These are phyloP conservation scores for Pichia sp. DNA, from an alignment of 1,139 yeast species.

Conservation along the genomic window DNA sequence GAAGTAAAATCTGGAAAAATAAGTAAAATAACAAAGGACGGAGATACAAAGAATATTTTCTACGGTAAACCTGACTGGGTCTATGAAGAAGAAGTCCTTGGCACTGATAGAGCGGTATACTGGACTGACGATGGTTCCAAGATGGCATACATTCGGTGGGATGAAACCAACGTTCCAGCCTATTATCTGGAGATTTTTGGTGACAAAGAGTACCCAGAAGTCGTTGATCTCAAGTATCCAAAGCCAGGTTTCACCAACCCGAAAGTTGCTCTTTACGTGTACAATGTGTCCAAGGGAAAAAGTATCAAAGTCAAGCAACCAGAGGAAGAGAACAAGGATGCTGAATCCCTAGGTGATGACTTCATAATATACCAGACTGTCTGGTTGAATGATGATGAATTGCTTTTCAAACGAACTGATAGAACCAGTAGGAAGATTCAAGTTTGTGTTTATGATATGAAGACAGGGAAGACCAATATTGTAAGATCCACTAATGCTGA, in stretches of 20 bases:
- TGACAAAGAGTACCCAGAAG: conserved; percentile 47
- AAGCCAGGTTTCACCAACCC: conserved; percentile 85
- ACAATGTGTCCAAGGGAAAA: conserved; percentile 28
- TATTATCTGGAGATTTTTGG: conserved; percentile 61
- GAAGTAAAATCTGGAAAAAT: conserved; percentile 25
- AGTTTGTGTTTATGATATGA: conserved; percentile 40
- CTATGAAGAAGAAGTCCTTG: conserved; percentile 86
- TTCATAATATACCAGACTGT: conserved; percentile 59
- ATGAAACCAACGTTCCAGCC: conserved; percentile 64
- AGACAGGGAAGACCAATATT: conserved; percentile 27
- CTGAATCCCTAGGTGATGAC: conserved; percentile 35
- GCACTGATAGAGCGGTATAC: conserved; percentile 65
- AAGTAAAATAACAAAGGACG: conserved; percentile 57
- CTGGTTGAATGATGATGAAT: conserved; percentile 55
- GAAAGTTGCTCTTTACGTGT: conserved; percentile 40
- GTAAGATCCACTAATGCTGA: conserved; percentile 40
- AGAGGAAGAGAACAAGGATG: conserved; percentile 13
- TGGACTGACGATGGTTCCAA: conserved; percentile 74
- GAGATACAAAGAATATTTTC: conserved; percentile 48
- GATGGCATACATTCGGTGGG: conserved; percentile 56
- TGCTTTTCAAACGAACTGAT: conserved; percentile 63
- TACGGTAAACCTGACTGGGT: conserved; percentile 97
- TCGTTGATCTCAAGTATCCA: conserved; percentile 65
- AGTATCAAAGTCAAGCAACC: conserved; percentile 19
- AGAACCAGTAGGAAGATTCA: conserved; percentile 58